These are phyloP conservation scores for Colletotrichum liriopes DNA, from an alignment of 2,329 filamentous ascomycete genomes.

Conservation along the genomic window DNA sequence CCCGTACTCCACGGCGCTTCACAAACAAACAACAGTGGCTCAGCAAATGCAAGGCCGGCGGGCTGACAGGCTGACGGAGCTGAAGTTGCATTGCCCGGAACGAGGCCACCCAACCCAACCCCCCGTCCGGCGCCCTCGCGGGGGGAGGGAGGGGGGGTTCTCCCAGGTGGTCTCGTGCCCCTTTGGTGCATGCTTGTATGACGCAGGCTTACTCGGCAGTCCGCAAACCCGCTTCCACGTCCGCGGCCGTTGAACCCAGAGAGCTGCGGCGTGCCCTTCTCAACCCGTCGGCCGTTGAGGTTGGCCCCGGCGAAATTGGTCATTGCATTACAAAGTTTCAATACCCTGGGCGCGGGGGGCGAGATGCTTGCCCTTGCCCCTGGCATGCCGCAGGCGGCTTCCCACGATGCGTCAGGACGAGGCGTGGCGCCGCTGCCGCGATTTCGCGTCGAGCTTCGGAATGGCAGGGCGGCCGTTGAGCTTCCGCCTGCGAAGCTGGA, in stretches of 20 bases:
- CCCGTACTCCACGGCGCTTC: neutral
- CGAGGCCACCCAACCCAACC: neutral
- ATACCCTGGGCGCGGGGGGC: neutral
- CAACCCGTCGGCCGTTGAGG: neutral
- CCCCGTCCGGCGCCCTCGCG: neutral
- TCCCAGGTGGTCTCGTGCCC: slow-evolving; percentile 31
- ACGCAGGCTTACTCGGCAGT: slow-evolving; percentile 29
- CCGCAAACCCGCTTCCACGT: neutral
- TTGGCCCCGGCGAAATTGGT: neutral
- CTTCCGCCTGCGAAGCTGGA: neutral
- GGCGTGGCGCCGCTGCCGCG: neutral
- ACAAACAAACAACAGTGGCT: neutral
- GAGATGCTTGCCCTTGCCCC: neutral
- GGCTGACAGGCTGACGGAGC: neutral
- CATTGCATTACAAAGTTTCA: neutral
- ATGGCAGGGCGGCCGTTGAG: neutral
- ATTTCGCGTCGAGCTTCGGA: neutral
- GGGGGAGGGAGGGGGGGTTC: neutral
- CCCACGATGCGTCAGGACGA: neutral
- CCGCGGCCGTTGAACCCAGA: neutral
- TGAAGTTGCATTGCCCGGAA: neutral
- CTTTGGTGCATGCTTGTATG: slow-evolving; percentile 17
- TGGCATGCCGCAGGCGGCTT: neutral
- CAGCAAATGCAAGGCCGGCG: neutral
- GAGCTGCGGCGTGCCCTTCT: neutral